Base-by-base conservation (phyloP, 352 stramenopile genomes). In the Globisporangium nagaii region DNA sequence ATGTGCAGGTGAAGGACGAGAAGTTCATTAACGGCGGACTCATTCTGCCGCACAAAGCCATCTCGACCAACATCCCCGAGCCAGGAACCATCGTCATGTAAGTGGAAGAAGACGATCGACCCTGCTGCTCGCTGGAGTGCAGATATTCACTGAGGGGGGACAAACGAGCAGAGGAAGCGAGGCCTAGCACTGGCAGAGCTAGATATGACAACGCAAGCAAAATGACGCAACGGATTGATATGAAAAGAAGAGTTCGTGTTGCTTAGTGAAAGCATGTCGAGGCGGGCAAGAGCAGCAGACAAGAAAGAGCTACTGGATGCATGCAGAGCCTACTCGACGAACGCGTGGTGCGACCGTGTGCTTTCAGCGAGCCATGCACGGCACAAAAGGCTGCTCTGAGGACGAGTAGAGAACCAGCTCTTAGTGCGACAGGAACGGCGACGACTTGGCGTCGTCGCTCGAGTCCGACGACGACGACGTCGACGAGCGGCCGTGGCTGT, bases 81-180 rank as follows among this genome's bases (percentile, higher is more conserved):
- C 80, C 82, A 31, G 86, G 86, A 49, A 95, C 82, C 36, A 95
- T 95, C 57, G 81, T 95, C 71, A 95, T 95, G 86, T 95, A 60
- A 70, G 25, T 34, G 7, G 19, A 6, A 34, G 8, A 31, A n/a
- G n/a, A n/a, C n/a, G n/a, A n/a, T n/a, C n/a, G n/a, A n/a, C n/a
- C n/a, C n/a, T n/a, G n/a, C n/a, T n/a, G n/a, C n/a, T n/a, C n/a
- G n/a, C n/a, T n/a, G n/a, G n/a, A n/a, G n/a, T n/a, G n/a, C n/a
- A n/a, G n/a, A n/a, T n/a, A n/a, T n/a, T n/a, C n/a, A n/a, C n/a
- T n/a, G 13, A 47, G 42, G 13, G 19, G 28, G 36, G 17, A 10
- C 36, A 22, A 2, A 20, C 27, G 28, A 17, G 19, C 22, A 31
- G 25, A 22, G 19, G 41, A 46, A 22, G n/a, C 37, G 15, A 43